Evolutionary conservation across 345 rosid genomes (phyloP).

Genomic region (Bretschneidera sinensis): DNA sequence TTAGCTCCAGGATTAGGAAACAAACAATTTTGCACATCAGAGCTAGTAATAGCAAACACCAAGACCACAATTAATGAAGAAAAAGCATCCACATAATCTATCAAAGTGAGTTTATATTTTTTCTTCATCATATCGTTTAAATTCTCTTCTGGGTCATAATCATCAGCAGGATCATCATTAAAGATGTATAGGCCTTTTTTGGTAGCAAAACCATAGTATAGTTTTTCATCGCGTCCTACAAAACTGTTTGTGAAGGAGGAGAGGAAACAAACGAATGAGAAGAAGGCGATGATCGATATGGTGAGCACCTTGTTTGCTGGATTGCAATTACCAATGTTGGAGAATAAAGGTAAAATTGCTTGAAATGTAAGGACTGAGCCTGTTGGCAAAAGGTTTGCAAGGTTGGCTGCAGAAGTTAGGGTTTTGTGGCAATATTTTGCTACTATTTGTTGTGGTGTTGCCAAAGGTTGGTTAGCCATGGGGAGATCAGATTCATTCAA

Average conservation of each 20-base stretch:
- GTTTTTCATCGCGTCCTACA: slow-evolving; percentile 23
- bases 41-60: slow-evolving; percentile 37
- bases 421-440: slow-evolving; percentile 14
- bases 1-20: slow-evolving; percentile 17
- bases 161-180: slow-evolving; percentile 12
- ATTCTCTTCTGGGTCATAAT: slow-evolving; percentile 3
- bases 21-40: slow-evolving; percentile 40
- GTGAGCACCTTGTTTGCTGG: slow-evolving; percentile 34
- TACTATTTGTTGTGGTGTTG: too few relatives aligned
- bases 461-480: too few relatives aligned
- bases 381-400: slow-evolving; percentile 52
- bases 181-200: slow-evolving; percentile 26
- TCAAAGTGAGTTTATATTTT: slow-evolving; percentile 16
- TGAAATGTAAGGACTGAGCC: slow-evolving; percentile 49
- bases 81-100: slow-evolving; percentile 47
- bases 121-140: neutral
- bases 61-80: slow-evolving; percentile 39
- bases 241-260: slow-evolving; percentile 56
- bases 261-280: slow-evolving; percentile 33
- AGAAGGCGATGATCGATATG: slow-evolving; percentile 14
- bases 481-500: too few relatives aligned
- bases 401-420: slow-evolving; percentile 35
- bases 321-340: slow-evolving; percentile 38
- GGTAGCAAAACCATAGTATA: slow-evolving; percentile 48
- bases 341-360: slow-evolving; percentile 39